Evolutionary conservation across 805 yeast species (phyloP).

Genomic region (Lachancea meyersii): DNA sequence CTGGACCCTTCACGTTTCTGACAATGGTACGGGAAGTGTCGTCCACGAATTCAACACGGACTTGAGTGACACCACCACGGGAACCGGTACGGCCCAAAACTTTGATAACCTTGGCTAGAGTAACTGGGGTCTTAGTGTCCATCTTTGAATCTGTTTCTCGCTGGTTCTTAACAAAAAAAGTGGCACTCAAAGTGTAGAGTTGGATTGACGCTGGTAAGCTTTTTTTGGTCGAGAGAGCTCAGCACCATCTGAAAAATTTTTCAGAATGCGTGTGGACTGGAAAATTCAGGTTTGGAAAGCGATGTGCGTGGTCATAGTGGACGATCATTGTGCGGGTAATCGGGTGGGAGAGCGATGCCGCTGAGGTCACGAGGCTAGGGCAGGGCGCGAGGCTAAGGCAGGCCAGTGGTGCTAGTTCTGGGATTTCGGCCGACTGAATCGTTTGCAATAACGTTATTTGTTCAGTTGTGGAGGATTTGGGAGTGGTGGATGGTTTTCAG

Average conservation of each 20-base stretch:
- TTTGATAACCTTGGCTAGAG: slow-evolving; percentile 98
- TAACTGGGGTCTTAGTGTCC: slow-evolving; percentile 77
- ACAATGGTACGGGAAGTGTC: slow-evolving; percentile 92
- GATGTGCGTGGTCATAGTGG: slow-evolving; percentile 6
- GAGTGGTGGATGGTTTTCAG: too few species aligned
- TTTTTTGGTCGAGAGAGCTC: neutral
- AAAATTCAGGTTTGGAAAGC: neutral
- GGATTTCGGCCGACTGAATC: too few species aligned
- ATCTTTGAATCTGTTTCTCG: slow-evolving; percentile 13
- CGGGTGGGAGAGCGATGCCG: neutral
- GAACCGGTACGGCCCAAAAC: slow-evolving; percentile 99
- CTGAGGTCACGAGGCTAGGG: too few species aligned
- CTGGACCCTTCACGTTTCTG: slow-evolving; percentile 98
- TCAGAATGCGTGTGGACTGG: slow-evolving; percentile 1
- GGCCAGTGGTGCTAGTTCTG: too few species aligned
- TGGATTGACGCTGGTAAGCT: neutral
- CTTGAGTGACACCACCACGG: slow-evolving; percentile 99
- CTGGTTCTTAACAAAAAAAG: neutral
- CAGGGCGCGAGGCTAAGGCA: too few species aligned
- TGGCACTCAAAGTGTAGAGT: neutral
- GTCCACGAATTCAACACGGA: slow-evolving; percentile 94
- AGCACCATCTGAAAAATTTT: slow-evolving; percentile 9
- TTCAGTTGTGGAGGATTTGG: too few species aligned
- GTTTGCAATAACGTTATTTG: too few species aligned
- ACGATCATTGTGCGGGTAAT: slow-evolving; percentile 5